Conservation (phyloP, 225 moss, liverwort and hornwort species). For the Anthoceros angustus region DNA sequence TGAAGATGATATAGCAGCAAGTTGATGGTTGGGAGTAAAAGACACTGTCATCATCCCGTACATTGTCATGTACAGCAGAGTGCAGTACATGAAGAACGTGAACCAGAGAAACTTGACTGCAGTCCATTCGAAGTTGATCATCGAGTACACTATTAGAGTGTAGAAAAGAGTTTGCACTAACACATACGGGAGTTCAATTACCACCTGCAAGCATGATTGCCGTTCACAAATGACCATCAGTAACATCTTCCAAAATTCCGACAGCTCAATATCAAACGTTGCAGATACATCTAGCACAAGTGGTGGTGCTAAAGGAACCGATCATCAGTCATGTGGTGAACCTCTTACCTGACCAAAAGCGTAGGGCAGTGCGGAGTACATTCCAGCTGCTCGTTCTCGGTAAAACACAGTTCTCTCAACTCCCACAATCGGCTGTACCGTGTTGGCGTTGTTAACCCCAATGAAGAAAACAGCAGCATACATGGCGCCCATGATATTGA, state of each 20-base stretch:
- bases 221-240: neutral
- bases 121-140: slow-evolving; percentile 83
- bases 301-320: neutral
- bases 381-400: slow-evolving; percentile 82
- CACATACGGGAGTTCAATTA: slow-evolving; percentile 72
- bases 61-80: slow-evolving; percentile 76
- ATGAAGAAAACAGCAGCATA: slow-evolving; percentile 82
- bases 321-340: neutral
- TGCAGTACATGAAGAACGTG: slow-evolving; percentile 67
- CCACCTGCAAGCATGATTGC: slow-evolving; percentile 34
- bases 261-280: neutral
- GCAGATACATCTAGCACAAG: neutral
- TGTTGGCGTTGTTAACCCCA: slow-evolving; percentile 75
- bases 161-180: slow-evolving; percentile 55
- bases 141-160: slow-evolving; percentile 57
- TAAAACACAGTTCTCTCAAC: slow-evolving; percentile 88
- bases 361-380: slow-evolving; percentile 82
- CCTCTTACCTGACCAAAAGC: slow-evolving; percentile 61
- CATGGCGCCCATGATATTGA: slow-evolving; percentile 82
- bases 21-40: slow-evolving; percentile 67
- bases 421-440: slow-evolving; percentile 77
- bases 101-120: slow-evolving; percentile 96
- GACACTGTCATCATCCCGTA: slow-evolving; percentile 98
- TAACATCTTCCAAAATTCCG: neutral
- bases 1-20: slow-evolving; percentile 80